Evolutionary conservation across 306 rosid species (phyloP).

Genomic region (Citrullus colocynthis): DNA sequence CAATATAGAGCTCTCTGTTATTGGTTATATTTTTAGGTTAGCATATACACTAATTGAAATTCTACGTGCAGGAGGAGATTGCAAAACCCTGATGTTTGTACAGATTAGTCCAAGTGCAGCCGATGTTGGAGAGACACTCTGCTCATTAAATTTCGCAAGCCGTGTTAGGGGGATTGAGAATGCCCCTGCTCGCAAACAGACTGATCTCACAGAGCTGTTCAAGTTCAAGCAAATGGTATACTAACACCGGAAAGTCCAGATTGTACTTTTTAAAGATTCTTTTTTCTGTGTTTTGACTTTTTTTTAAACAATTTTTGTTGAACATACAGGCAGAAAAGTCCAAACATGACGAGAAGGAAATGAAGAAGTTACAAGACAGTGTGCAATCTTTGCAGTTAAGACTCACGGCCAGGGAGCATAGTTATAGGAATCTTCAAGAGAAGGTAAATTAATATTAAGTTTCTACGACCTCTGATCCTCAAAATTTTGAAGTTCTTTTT

Average conservation of each 20-base stretch:
- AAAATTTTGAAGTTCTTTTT: background rate
- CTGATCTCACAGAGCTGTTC: constrained; percentile 55
- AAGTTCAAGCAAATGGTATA: constrained; percentile 97
- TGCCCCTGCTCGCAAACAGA: constrained; percentile 91
- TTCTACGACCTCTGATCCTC: background rate
- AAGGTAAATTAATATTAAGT: constrained; percentile 36
- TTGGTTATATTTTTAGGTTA: background rate
- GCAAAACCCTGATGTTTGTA: constrained; percentile 97
- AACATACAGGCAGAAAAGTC: constrained; percentile 60
- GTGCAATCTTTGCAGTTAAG: constrained; percentile 57
- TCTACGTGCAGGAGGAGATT: constrained; percentile 73
- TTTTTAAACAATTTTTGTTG: background rate
- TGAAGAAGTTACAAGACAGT: constrained; percentile 64
- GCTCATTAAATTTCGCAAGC: constrained; percentile 86
- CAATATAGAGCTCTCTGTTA: background rate
- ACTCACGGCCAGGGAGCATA: constrained; percentile 69
- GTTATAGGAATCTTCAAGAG: constrained; percentile 73
- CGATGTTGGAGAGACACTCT: constrained; percentile 81
- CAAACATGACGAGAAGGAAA: constrained; percentile 88
- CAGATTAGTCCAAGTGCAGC: constrained; percentile 77
- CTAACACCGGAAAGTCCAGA: background rate
- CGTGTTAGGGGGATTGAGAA: constrained; percentile 86
- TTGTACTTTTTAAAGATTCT: background rate
- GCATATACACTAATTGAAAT: constrained; percentile 9
- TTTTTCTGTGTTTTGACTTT: background rate